Conservation (phyloP, 2,329 filamentous ascomycete species). For the Botrytis porri region DNA sequence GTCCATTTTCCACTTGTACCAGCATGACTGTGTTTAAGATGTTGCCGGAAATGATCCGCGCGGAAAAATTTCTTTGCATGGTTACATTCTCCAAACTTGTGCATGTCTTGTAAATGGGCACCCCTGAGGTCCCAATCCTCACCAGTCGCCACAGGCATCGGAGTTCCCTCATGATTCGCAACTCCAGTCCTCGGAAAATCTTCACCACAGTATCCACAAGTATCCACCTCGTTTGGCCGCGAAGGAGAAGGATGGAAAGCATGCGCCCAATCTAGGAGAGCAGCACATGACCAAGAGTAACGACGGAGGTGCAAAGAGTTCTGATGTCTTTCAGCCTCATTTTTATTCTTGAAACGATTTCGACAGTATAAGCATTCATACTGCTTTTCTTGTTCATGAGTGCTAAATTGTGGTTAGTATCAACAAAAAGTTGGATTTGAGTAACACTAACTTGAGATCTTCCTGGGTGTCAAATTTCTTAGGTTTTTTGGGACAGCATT, state of each 20-base stretch:
- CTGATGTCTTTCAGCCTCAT: conserved; percentile 93
- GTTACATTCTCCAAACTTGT: conserved; percentile 98
- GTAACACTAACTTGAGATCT: conserved; percentile 69
- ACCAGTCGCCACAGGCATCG: conserved; percentile 57
- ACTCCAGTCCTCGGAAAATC: conserved; percentile 61
- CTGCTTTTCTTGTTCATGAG: conserved; percentile 92
- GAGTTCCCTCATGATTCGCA: conserved; percentile 42
- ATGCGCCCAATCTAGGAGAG: conserved; percentile 71
- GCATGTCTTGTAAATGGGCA: conserved; percentile 82
- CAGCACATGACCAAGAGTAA: conserved; percentile 96
- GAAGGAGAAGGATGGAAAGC: conserved; percentile 82
- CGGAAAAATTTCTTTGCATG: conserved; percentile 97
- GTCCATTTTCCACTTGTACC: conserved; percentile 98
- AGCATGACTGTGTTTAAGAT: conserved; percentile 95
- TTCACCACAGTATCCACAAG: conserved; percentile 92
- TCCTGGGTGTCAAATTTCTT: conserved; percentile 88
- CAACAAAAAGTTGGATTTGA: not conserved
- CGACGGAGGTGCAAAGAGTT: conserved; percentile 89
- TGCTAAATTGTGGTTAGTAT: conserved; percentile 49
- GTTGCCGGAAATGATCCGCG: conserved; percentile 96
- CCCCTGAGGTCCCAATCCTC: conserved; percentile 86
- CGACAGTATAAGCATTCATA: conserved; percentile 91
- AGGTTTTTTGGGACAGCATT: conserved; percentile 95
- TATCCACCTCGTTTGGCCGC: conserved; percentile 66
- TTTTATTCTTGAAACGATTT: conserved; percentile 98